phyloP scores from a whole-genome alignment of 441 rosid genomes.

The Erysimum pusillum region DNA sequence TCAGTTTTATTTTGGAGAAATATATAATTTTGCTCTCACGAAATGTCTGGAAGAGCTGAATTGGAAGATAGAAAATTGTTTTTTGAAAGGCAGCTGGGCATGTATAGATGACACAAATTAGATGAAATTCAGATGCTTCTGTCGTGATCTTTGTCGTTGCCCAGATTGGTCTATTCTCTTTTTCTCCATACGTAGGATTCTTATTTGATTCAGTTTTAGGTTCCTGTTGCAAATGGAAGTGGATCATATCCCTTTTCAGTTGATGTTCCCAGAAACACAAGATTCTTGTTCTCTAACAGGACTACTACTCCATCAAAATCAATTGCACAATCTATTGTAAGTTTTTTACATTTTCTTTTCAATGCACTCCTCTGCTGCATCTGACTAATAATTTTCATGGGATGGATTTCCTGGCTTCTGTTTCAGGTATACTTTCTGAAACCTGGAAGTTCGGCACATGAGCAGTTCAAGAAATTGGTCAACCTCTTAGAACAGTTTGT shows the following conservation, averaged over 20 bases:
- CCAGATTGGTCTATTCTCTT: conserved; percentile 20
- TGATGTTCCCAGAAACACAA: conserved; percentile 93
- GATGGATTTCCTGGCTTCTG: conserved; percentile 42
- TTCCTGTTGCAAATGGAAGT: conserved; percentile 98
- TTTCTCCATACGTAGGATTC: conserved; percentile 28
- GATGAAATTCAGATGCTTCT: conserved; percentile 20
- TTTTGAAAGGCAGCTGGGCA: conserved; percentile 19
- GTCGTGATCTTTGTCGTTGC: conserved; percentile 19
- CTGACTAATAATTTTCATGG: conserved; percentile 45
- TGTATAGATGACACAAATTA: conserved; percentile 21
- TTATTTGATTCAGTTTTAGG: conserved; percentile 59
- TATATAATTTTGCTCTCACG: conserved; percentile 15
- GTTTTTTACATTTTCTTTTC: conserved; percentile 47
- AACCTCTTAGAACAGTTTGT: conserved; percentile 99
- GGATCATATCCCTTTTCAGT: conserved; percentile 96
- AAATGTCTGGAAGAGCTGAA: conserved; percentile 32
- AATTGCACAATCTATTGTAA: conserved; percentile 91
- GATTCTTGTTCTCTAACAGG: conserved; percentile 94
- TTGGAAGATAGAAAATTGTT: conserved; percentile 4
- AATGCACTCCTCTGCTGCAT: conserved; percentile 41
- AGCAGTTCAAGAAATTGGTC: conserved; percentile 90
- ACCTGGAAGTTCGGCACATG: conserved; percentile 80
- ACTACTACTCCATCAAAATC: conserved; percentile 89
- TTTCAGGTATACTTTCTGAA: conserved; percentile 88
- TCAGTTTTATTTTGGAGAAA: conserved; percentile 10